phyloP scores from a whole-genome alignment of 441 rosid genomes.

The Gossypium aridum region DNA sequence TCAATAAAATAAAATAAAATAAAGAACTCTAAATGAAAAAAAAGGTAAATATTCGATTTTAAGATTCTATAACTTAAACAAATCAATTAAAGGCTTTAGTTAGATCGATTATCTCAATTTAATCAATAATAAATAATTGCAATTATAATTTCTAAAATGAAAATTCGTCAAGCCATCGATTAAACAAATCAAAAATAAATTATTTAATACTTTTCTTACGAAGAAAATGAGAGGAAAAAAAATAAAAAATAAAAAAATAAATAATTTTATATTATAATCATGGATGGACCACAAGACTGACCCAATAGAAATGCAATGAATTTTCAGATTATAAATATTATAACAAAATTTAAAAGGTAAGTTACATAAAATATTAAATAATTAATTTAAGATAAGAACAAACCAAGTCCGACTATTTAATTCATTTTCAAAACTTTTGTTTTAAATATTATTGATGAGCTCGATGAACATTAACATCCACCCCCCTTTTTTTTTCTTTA shows the following conservation, averaged over 20 bases:
- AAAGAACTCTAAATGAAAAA: no score
- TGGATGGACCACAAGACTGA: slow-evolving; percentile 46
- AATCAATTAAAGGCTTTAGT: no score
- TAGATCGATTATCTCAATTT: no score
- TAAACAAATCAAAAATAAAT: no score
- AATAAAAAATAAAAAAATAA: background rate
- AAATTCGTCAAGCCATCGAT: no score
- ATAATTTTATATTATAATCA: background rate
- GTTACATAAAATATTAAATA: slow-evolving; percentile 19
- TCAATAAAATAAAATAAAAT: no score
- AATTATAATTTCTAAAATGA: no score
- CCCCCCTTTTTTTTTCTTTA: slow-evolving; percentile 5
- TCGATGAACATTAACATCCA: slow-evolving; percentile 46
- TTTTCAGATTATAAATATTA: slow-evolving; percentile 7
- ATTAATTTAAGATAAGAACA: slow-evolving; percentile 43
- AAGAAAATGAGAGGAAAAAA: background rate
- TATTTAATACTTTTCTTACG: background rate
- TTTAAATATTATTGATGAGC: slow-evolving; percentile 33
- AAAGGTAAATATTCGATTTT: no score
- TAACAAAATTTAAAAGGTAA: slow-evolving; percentile 19
- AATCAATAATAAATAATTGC: no score
- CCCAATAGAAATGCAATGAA: slow-evolving; percentile 23
- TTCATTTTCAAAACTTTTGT: background rate
- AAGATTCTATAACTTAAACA: no score
- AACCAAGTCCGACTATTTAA: slow-evolving; percentile 20